Base-by-base conservation (phyloP, 306 rosid genomes). In the Aeschynomene evenia region DNA sequence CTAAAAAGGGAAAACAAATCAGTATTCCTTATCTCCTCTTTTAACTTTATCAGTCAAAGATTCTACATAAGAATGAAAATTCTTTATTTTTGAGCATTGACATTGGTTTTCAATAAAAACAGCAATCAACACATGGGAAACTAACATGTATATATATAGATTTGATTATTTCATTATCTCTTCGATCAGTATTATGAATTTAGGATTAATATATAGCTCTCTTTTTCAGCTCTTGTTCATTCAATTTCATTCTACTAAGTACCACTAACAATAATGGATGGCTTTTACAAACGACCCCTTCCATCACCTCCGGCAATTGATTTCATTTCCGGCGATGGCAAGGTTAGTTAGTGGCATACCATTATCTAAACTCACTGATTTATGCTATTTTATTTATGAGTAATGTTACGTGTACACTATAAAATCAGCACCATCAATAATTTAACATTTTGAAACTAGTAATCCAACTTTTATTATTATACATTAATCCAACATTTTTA, bases 221-320 rank as follows among this genome's bases (percentile, higher is more conserved):
- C 22, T n/a, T 15, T 15, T 18, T 13, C 37, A 26, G 46, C 26
- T 58, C n/a, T 21, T 39, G 20, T 12, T 34, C 10, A 23, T 22
- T 40, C 21, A 29, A 6, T 11, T 37, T 9, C 19, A 14, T 43
- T 3, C 50, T 6, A 15, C 4, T n/a, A 28, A 4, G 5, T 28
- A 28, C 16, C n/a, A n/a, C 3, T 43, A 43, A 43, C 12, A 39
- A 9, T 4, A 9, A 42, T 61, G 73, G 16, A 66, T 16, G 73
- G 79, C 4, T 74, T 66, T 16, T 74, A 74, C 73, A 74, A 66
- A 39, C 22, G 55, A 29, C 36, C 50, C 11, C 73, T 74, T 45
- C 45, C 73, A 19, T 65, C 73, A 4, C 79, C 79, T 66, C 79
- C 73, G 1, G 73, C 73, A 11, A 60, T 74, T 66, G 79, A 74